Conservation (phyloP, 345 rosid species). For the Murraya koenigii region DNA sequence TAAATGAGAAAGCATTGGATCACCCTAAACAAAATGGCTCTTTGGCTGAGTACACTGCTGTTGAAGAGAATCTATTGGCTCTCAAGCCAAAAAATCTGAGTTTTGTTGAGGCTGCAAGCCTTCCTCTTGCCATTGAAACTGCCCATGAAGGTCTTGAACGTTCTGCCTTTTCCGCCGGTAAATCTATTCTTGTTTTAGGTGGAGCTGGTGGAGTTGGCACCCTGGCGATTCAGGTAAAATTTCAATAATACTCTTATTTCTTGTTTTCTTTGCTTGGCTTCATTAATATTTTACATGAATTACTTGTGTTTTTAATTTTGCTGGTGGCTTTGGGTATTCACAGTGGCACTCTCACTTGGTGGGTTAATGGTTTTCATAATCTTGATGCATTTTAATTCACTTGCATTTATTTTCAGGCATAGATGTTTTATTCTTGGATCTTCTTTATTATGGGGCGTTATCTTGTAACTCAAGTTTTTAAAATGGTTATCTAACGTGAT, state of each 20-base stretch:
- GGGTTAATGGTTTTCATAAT: too few relatives aligned
- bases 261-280: not conserved
- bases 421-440: too few relatives aligned
- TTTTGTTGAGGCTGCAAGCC: conserved; percentile 77
- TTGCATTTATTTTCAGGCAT: too few relatives aligned
- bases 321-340: too few relatives aligned
- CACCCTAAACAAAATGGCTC: conserved; percentile 87
- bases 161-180: conserved; percentile 70
- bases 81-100: conserved; percentile 73
- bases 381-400: too few relatives aligned
- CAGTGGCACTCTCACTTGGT: too few relatives aligned
- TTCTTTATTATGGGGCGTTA: too few relatives aligned
- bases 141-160: conserved; percentile 79
- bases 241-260: not conserved
- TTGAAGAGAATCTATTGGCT: conserved; percentile 85
- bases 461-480: too few relatives aligned
- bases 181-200: conserved; percentile 77
- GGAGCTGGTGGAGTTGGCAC: conserved; percentile 98
- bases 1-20: conserved; percentile 86
- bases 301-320: not conserved
- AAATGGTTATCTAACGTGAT: too few relatives aligned
- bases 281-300: not conserved
- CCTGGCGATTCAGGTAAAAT: conserved; percentile 82
- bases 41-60: conserved; percentile 79
- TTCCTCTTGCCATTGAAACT: conserved; percentile 80